Evolutionary conservation across 2,329 filamentous ascomycete species (phyloP), one percentile per base, ranked within the genome.

Genomic region (Chrysoporthe cubensis): DNA sequence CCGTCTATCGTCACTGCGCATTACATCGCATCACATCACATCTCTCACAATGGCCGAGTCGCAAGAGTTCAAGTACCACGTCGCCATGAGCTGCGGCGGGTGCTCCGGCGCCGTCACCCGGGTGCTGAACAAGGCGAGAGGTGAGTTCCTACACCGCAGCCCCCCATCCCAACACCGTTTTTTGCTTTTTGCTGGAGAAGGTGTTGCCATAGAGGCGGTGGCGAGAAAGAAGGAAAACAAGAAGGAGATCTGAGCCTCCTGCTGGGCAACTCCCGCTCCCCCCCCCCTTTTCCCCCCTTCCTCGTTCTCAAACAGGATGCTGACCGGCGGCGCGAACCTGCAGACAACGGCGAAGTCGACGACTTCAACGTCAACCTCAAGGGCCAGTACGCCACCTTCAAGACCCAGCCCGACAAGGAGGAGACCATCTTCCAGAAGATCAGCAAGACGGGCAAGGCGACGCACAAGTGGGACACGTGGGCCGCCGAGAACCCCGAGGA

Each of bases 71-170:
- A 93, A 96, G 80, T 98, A 98, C 86, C 90, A 94, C 81, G 88
- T 98, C 80, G 86, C 84, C 81, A 99, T 99, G 96, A 91, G 85
- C 85, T 99, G 96, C 83, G 89, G 92, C 78, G 96, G 96, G 79
- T 99, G 96, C 90, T 97, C 94, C 58, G 94, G 94, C 76, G 96
- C 96, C 73, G 87, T 99, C 57, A 92, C 97, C 81, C 88, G 94
- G 64, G 94, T 97, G 58, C 88, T 99, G 72, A 95, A 92, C 84
- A 97, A 93, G 83, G 89, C 97, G 2, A 91, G 96, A 26, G 94
- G 94, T 97, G 78, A 72, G 69, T 42, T 43, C n/a, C 52, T 11
- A 26, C 40, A 18, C 40, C 48, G 21, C 50, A 21, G 16, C 32
- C 58, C 32, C 50, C 26, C 0, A 26, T 48, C 40, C 9, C 48